phyloP scores from a whole-genome alignment of 192 early-diverging fungal species.

The Rhizoclosmatium sp. region DNA sequence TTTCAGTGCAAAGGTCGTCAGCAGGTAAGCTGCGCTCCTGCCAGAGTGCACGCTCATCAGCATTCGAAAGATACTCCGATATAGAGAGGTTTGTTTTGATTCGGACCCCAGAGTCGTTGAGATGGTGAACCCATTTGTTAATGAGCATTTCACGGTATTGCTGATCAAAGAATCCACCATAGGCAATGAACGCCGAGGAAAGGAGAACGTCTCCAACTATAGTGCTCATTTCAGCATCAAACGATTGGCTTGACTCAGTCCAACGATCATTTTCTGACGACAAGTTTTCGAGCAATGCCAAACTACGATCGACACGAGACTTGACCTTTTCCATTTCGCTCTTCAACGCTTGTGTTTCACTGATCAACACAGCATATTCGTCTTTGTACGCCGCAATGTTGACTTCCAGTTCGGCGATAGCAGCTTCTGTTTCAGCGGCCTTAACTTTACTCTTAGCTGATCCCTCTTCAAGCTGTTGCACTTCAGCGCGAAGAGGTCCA shows the following conservation, averaged over 20 bases:
- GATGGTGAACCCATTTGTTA: constrained; percentile 80
- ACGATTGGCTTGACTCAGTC: constrained; percentile 87
- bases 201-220: constrained; percentile 96
- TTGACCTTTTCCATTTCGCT: constrained; percentile 93
- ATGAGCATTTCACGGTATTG: constrained; percentile 86
- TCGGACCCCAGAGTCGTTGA: constrained; percentile 69
- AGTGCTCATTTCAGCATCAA: constrained; percentile 96
- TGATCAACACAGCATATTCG: constrained; percentile 96
- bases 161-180: constrained; percentile 98
- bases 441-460: constrained; percentile 77
- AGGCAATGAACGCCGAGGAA: constrained; percentile 93
- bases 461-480: constrained; percentile 78
- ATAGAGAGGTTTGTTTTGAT: constrained; percentile 84
- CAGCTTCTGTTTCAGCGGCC: constrained; percentile 76
- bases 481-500: constrained; percentile 94
- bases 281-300: constrained; percentile 85
- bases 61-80: constrained; percentile 83
- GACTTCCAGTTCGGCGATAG: constrained; percentile 84
- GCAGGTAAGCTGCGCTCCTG: constrained; percentile 82
- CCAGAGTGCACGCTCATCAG: constrained; percentile 94
- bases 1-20: constrained; percentile 95
- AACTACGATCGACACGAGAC: constrained; percentile 89
- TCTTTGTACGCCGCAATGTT: constrained; percentile 94
- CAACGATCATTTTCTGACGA: constrained; percentile 94
- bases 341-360: constrained; percentile 89